Base-by-base conservation (phyloP, 495 filamentous ascomycete genomes). In the Neurospora sp. region DNA sequence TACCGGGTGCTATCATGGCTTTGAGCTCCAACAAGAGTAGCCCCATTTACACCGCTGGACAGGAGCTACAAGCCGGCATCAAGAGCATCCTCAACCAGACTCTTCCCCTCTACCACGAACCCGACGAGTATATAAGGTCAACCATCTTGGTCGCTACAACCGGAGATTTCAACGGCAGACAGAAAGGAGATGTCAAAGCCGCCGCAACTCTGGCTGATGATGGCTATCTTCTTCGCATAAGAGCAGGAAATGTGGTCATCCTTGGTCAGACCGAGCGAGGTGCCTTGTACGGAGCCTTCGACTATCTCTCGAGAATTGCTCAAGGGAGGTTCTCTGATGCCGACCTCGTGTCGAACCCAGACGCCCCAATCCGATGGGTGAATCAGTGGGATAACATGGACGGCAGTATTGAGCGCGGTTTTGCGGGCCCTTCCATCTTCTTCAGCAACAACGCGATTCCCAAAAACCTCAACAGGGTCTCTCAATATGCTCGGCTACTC, bases 301-400 rank as follows among this genome's bases (percentile, higher is more conserved):
- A 91, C 73, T 92, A 91, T 72, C 83, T 93, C 31, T 89, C 88
- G 27, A 83, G 84, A 75, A 79, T 93, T 38, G 87, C 86, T 4
- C 89, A 91, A 77, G 88, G 86, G 12, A 88, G 90, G 72, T 85
- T 89, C 73, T 85, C 86, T 4, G 77, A 85, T 20, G 85, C 88
- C 39, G 79, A 85, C 41, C 83, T 86, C 16, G 79, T 85, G 6
- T 83, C 85, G 5, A 92, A 87, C 73, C 90, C 91, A 0, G 82
- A 84, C 41, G 89, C 88, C 0, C 86, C 87, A 0, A 88, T 92
- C 59, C 84, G 91, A 73, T 92, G 90, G 90, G 85, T 89, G 2
- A 92, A 92, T 77, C 85, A 93, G 73, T 93, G 90, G 91, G 89
- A 92, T 77, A 92, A 93, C 73, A 82, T 91, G 79, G 88, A 74